Conservation (phyloP, 768 basidiomycete species). For the Boletus rex-veris region DNA sequence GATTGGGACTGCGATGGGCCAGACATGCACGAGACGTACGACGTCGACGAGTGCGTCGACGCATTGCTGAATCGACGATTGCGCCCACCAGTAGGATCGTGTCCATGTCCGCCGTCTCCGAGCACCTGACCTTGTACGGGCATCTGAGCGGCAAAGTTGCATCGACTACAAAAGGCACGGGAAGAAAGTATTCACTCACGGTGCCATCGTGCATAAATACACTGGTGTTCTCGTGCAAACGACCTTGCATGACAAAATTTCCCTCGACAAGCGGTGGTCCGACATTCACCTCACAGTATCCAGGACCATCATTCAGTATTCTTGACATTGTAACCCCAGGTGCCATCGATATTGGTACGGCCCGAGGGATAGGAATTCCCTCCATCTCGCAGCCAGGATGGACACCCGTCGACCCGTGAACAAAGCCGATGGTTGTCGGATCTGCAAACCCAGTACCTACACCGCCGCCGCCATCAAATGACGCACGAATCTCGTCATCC, state of each 20-base stretch:
- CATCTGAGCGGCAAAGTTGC: not conserved
- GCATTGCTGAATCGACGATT: slow-evolving; percentile 20
- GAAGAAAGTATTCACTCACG: slow-evolving; percentile 4
- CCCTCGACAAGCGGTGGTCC: not conserved
- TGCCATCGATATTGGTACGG: slow-evolving; percentile 6
- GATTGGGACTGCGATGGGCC: slow-evolving; percentile 20
- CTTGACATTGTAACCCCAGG: not conserved
- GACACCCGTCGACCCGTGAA: not conserved
- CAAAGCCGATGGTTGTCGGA: not conserved
- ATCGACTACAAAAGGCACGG: not conserved
- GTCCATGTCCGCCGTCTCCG: not conserved
- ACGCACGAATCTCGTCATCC: slow-evolving; percentile 22
- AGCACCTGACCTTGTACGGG: not conserved
- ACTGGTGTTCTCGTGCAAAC: not conserved
- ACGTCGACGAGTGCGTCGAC: slow-evolving; percentile 14
- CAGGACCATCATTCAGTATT: not conserved
- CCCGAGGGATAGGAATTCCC: not conserved
- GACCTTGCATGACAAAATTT: not conserved
- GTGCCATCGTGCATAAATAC: not conserved
- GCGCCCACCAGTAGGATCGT: not conserved
- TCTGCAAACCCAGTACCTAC: not conserved
- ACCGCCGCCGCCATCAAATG: slow-evolving; percentile 4
- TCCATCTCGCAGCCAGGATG: slow-evolving; percentile 1
- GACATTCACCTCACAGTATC: slow-evolving; percentile 1
- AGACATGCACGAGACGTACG: slow-evolving; percentile 22